Percentiles rank a stretch among this genome's conserved stretches.
Conservation (phyloP, 2,329 filamentous ascomycete genomes). For the Calonectria pseudoturangicola region DNA sequence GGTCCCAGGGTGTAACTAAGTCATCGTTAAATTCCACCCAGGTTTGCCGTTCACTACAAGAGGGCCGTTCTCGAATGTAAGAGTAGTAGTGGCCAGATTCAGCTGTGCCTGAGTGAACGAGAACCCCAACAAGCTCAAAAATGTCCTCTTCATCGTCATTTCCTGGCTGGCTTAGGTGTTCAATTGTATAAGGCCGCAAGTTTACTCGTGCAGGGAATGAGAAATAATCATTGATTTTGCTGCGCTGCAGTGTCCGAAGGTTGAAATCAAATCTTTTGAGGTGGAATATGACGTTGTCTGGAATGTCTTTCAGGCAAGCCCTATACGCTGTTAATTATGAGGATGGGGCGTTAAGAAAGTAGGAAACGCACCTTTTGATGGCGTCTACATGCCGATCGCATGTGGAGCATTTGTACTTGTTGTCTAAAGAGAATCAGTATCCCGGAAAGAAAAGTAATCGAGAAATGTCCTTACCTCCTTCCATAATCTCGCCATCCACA, state of each 20-base stretch:
- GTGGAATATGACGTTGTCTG: conserved; percentile 96
- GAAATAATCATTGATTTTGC: conserved; percentile 97
- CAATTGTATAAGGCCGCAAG: conserved; percentile 92
- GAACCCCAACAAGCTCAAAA: conserved; percentile 95
- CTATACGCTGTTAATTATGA: conserved; percentile 62
- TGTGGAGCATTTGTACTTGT: conserved; percentile 97
- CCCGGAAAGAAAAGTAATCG: neutral
- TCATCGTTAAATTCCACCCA: conserved; percentile 98
- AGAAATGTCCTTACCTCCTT: conserved; percentile 77
- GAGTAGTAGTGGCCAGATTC: conserved; percentile 99
- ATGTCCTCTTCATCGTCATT: conserved; percentile 78
- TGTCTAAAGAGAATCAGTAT: conserved; percentile 73
- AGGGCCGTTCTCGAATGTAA: conserved; percentile 88
- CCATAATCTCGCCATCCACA: conserved; percentile 96
- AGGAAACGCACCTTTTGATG: conserved; percentile 82
- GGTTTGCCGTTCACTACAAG: conserved; percentile 64
- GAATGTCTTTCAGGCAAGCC: conserved; percentile 92
- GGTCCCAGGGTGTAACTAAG: conserved; percentile 85
- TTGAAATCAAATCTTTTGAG: conserved; percentile 93
- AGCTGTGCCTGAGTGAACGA: conserved; percentile 94
- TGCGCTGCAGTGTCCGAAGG: conserved; percentile 83
- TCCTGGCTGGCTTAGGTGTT: conserved; percentile 81
- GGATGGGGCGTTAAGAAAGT: neutral
- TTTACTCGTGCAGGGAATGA: conserved; percentile 89
- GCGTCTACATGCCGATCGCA: conserved; percentile 94